These are phyloP conservation scores for Xylariales sp. DNA, from an alignment of 2,329 filamentous ascomycete genomes.

Conservation along the genomic window DNA sequence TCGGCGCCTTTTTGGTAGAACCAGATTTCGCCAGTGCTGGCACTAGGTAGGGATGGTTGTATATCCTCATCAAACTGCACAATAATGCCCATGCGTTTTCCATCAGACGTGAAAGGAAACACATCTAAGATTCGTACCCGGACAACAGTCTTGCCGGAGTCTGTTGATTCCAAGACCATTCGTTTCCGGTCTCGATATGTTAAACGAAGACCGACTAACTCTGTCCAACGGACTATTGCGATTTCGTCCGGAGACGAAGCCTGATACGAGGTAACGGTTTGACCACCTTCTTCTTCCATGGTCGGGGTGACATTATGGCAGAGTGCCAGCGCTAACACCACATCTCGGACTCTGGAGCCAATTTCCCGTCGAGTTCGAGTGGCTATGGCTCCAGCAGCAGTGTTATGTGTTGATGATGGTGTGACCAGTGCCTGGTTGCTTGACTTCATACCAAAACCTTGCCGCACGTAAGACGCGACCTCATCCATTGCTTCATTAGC, in stretches of 20 bases:
- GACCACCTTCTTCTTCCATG: slow-evolving; percentile 82
- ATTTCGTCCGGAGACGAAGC: slow-evolving; percentile 98
- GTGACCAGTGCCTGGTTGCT: slow-evolving; percentile 72
- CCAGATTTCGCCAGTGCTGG: slow-evolving; percentile 84
- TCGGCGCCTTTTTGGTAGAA: slow-evolving; percentile 99
- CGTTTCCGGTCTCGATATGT: slow-evolving; percentile 86
- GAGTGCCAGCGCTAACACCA: slow-evolving; percentile 89
- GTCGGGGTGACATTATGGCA: slow-evolving; percentile 98
- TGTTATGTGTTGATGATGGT: slow-evolving; percentile 76
- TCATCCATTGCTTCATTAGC: slow-evolving; percentile 99
- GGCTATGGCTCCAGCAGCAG: slow-evolving; percentile 69
- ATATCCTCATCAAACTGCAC: slow-evolving; percentile 80
- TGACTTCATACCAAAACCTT: slow-evolving; percentile 73
- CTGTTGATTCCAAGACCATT: slow-evolving; percentile 83
- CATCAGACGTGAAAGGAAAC: slow-evolving; percentile 97
- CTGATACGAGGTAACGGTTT: slow-evolving; percentile 86
- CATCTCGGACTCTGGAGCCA: slow-evolving; percentile 89
- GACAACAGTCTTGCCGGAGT: slow-evolving; percentile 79
- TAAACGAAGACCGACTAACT: slow-evolving; percentile 87
- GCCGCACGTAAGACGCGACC: slow-evolving; percentile 84
- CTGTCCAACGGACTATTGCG: slow-evolving; percentile 95
- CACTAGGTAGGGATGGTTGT: slow-evolving; percentile 58
- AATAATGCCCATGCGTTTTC: slow-evolving; percentile 97
- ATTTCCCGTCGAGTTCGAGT: slow-evolving; percentile 94
- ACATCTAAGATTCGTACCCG: slow-evolving; percentile 90